Percentiles rank a stretch among this genome's conserved stretches.
Conservation (phyloP, 306 rosid genomes). For the Cicer chorassanicum region DNA sequence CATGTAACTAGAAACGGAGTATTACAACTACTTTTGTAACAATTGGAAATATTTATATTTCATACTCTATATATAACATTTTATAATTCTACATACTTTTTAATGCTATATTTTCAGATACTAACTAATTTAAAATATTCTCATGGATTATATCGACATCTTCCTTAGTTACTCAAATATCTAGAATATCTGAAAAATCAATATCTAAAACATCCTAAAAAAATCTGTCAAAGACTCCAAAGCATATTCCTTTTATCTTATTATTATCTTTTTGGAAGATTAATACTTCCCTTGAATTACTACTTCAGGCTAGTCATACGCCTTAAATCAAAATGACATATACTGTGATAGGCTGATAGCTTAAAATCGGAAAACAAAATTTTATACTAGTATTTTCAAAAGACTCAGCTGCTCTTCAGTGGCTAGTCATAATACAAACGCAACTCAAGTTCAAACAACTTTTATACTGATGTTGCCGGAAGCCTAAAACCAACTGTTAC, state of each 20-base stretch:
- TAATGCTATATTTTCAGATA: background rate
- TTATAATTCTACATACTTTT: too few relatives aligned
- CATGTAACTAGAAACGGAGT: too few relatives aligned
- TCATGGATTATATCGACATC: background rate
- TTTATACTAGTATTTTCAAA: conserved; percentile 12
- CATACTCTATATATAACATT: too few relatives aligned
- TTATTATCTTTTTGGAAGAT: background rate
- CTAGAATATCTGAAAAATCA: background rate
- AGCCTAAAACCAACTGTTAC: conserved; percentile 1
- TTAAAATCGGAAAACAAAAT: background rate
- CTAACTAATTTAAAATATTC: background rate
- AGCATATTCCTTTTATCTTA: background rate
- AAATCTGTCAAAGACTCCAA: background rate
- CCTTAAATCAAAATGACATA: background rate
- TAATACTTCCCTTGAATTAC: background rate
- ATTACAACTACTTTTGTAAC: too few relatives aligned
- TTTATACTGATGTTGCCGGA: conserved; percentile 3
- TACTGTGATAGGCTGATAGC: background rate
- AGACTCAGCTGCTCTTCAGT: background rate
- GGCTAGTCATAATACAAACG: background rate
- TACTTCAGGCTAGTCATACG: background rate
- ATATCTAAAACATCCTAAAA: background rate
- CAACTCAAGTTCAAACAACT: conserved; percentile 33
- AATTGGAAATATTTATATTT: too few relatives aligned
- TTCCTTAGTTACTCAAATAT: background rate